A percentile compares a stretch with the other conserved stretches of the same genome.
phyloP scores from a whole-genome alignment of 2,329 filamentous ascomycete species.

The Rachicladosporium sp. region DNA sequence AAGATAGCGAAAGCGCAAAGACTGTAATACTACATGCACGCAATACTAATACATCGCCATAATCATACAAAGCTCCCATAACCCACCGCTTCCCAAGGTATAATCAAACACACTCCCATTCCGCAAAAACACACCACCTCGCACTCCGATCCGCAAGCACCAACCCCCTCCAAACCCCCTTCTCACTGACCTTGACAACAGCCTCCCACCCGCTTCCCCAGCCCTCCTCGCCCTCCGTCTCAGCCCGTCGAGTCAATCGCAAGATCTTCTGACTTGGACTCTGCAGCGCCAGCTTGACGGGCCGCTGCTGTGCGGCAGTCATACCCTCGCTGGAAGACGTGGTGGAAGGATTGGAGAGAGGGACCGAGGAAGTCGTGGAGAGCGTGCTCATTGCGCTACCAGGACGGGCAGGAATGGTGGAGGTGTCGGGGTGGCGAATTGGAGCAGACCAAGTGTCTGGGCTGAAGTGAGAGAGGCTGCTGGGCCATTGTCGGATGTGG shows the following conservation, averaged over 20 bases:
- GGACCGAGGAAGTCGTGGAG: slow-evolving; percentile 40
- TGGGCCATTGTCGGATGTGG: slow-evolving; percentile 82
- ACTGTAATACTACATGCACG: too few species aligned
- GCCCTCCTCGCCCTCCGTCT: slow-evolving; percentile 40
- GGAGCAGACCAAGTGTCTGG: slow-evolving; percentile 26
- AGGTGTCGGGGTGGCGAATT: slow-evolving; percentile 37
- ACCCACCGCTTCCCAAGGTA: too few species aligned
- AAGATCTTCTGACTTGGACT: slow-evolving; percentile 91
- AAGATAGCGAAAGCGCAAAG: too few species aligned
- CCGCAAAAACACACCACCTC: slow-evolving; percentile 83
- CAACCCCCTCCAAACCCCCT: slow-evolving; percentile 66
- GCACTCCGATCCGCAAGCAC: slow-evolving; percentile 75
- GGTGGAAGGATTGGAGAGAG: slow-evolving; percentile 41
- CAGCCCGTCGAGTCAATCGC: slow-evolving; percentile 55
- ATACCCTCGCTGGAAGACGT: slow-evolving; percentile 44
- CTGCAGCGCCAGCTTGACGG: slow-evolving; percentile 91
- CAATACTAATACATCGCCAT: too few species aligned
- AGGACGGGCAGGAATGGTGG: slow-evolving; percentile 39
- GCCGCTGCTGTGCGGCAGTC: slow-evolving; percentile 51
- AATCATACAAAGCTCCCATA: too few species aligned
- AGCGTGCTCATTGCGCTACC: slow-evolving; percentile 50
- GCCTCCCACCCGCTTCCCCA: slow-evolving; percentile 77
- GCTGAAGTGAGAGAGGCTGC: slow-evolving; percentile 37
- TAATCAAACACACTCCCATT: slow-evolving; percentile 56
- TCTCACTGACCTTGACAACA: slow-evolving; percentile 79